These are phyloP conservation scores for Boletus sensibilis DNA, from an alignment of 768 basidiomycete species.

Conservation along the genomic window DNA sequence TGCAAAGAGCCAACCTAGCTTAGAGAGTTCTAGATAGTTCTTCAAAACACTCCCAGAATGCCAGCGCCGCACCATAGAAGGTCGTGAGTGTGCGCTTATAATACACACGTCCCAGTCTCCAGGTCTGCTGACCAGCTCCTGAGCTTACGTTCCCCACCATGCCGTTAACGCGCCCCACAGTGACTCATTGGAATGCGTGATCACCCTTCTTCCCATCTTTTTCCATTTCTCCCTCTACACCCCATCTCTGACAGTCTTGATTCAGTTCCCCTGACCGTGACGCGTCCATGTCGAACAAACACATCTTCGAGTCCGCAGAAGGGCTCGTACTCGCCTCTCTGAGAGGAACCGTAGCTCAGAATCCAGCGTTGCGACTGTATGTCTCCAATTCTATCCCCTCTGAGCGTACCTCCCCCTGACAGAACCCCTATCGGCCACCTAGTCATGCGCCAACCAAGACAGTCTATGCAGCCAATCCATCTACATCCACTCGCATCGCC, in stretches of 20 bases:
- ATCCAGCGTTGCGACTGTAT: conserved; percentile 40
- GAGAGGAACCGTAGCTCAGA: conserved; percentile 41
- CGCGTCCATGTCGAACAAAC: background rate
- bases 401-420: background rate
- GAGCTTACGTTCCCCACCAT: background rate
- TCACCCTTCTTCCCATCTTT: background rate
- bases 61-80: too few relatives aligned
- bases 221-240: background rate
- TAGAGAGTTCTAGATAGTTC: too few relatives aligned
- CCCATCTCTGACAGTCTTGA: too few relatives aligned
- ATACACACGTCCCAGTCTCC: too few relatives aligned
- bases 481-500: conserved; percentile 32
- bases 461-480: conserved; percentile 31
- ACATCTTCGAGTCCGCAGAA: conserved; percentile 28
- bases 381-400: conserved; percentile 14
- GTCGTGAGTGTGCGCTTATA: too few relatives aligned
- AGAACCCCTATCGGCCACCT: background rate
- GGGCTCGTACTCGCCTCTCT: conserved; percentile 45
- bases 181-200: background rate
- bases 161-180: background rate
- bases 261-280: background rate
- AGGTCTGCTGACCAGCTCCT: background rate
- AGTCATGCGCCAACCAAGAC: conserved; percentile 40
- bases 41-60: too few relatives aligned
- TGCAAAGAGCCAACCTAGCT: too few relatives aligned